These are phyloP conservation scores for Mucor plumbeus DNA, from an alignment of 371 early-diverging fungal genomes.

Conservation along the genomic window DNA sequence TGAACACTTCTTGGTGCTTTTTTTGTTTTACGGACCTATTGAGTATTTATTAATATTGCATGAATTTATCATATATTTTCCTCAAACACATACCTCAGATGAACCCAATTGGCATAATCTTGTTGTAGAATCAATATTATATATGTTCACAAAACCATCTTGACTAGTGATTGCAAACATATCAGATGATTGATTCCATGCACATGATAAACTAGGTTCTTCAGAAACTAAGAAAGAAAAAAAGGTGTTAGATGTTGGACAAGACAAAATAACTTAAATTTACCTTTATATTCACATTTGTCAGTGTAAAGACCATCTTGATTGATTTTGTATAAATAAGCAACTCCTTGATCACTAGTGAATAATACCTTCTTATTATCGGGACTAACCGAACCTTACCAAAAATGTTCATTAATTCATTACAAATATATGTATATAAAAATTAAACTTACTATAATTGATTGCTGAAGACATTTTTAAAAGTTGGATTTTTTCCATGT, in stretches of 20 bases:
- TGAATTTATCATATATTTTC: neutral
- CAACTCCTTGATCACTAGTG: constrained; percentile 85
- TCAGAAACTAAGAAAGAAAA: constrained; percentile 33
- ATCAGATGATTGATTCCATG: constrained; percentile 78
- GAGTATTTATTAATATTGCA: constrained; percentile 24
- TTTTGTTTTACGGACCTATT: constrained; percentile 57
- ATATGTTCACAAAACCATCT: constrained; percentile 75
- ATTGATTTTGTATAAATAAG: constrained; percentile 66
- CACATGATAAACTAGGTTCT: constrained; percentile 53
- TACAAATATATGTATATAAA: too few species aligned
- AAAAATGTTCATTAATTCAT: too few species aligned
- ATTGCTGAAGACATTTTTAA: constrained; percentile 80
- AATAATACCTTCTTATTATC: constrained; percentile 81
- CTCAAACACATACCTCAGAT: constrained; percentile 15
- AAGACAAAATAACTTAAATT: too few species aligned
- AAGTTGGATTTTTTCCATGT: constrained; percentile 62
- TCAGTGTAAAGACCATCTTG: constrained; percentile 53
- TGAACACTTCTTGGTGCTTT: constrained; percentile 83
- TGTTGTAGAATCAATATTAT: constrained; percentile 61
- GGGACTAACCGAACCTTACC: constrained; percentile 73
- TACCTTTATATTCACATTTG: constrained; percentile 55
- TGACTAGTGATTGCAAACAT: constrained; percentile 81
- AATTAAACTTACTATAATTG: constrained; percentile 63
- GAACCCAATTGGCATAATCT: constrained; percentile 50
- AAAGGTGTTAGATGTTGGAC: neutral